Base-by-base conservation (phyloP, 148 eudicot species). In the Camellia sinensis region DNA sequence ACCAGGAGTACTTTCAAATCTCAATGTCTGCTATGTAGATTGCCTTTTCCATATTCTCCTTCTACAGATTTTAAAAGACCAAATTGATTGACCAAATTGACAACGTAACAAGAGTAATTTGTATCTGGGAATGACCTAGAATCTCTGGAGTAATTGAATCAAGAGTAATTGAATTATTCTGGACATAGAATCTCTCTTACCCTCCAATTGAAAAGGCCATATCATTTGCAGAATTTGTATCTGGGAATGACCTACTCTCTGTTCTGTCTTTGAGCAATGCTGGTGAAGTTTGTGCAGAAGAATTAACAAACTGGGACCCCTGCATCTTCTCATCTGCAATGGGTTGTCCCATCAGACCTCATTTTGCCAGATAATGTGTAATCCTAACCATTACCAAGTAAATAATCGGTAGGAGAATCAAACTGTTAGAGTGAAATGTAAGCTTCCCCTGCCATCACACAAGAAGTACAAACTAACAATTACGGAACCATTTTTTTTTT, bases 321-420 rank as follows among this genome's bases (percentile, higher is more conserved):
- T 90, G 94, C 88, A 82, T 80, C 94, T 85, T 87, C 85, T 82
- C 87, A 89, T 95, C 98, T 93, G 98, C 96, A 93, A 90, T 82
- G 85, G 82, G 85, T 80, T 86, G 71, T 81, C 71, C 82, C 71
- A 82, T 89, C 84, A 91, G 86, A 87, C 71, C 80, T 71, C 59
- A 53, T 53, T 80, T 65, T 53, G 8, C 65, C 80, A 78, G 68
- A 75, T 40, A 75, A 79, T 57, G 12, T 56, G 6, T 81, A 68
- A 78, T 60, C 61, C 29, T 64, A 75, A 80, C 73, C 79, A 68
- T 46, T 14, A 87, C 11, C 71, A 12, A 75, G 67, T 44, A 74
- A 76, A 64, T 21, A 80, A 44, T 50, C 72, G 48, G 57, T 14
- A 41, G 60, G 21, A 73, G 48, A 67, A 67, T 71, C 70, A 56